phyloP scores from a whole-genome alignment of 257 asterid species.

The Ophiorrhiza pumila region DNA sequence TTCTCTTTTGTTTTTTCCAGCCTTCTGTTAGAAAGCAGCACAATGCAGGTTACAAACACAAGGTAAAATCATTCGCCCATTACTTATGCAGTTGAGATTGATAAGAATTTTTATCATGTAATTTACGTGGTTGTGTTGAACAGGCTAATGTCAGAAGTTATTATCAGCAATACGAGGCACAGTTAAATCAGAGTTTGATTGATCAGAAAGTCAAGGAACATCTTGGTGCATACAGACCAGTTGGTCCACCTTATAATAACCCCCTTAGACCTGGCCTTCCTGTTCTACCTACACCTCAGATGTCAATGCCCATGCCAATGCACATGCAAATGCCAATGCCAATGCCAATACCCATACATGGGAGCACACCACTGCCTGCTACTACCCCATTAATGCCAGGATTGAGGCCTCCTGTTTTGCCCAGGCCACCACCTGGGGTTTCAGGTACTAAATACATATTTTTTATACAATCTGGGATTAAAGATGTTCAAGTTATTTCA shows the following conservation, averaged over 20 bases:
- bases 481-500: neutral
- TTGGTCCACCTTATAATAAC: slow-evolving; percentile 51
- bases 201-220: slow-evolving; percentile 97
- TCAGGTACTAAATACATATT: slow-evolving; percentile 43
- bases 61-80: slow-evolving; percentile 41
- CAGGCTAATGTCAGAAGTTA: slow-evolving; percentile 91
- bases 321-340: slow-evolving; percentile 32
- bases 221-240: slow-evolving; percentile 84
- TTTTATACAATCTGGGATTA: neutral
- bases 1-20: slow-evolving; percentile 42
- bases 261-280: slow-evolving; percentile 75
- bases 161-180: slow-evolving; percentile 96
- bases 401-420: slow-evolving; percentile 67
- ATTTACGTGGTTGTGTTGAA: slow-evolving; percentile 15
- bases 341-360: slow-evolving; percentile 49
- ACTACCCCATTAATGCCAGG: slow-evolving; percentile 48
- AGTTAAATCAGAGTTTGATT: slow-evolving; percentile 83
- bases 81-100: neutral
- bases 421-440: slow-evolving; percentile 73
- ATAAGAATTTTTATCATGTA: neutral
- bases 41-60: slow-evolving; percentile 95
- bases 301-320: slow-evolving; percentile 34
- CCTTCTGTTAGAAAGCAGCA: slow-evolving; percentile 98
- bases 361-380: slow-evolving; percentile 46
- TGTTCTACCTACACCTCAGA: slow-evolving; percentile 43